Evolutionary conservation across 495 filamentous ascomycete genomes (phyloP).

Genomic region (Hypoxylon intermedium): DNA sequence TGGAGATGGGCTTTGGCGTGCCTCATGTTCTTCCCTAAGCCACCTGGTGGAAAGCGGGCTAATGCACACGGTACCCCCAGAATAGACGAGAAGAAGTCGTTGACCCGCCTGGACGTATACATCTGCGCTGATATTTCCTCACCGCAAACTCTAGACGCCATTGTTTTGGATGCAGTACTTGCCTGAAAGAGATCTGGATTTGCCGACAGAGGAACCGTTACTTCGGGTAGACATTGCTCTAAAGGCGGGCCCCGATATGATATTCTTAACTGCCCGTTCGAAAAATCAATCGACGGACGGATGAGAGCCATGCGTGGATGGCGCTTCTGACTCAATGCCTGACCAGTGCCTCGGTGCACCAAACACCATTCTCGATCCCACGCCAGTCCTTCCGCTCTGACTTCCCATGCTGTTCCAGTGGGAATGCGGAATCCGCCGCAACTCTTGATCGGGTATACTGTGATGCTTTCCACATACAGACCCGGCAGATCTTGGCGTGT

Average conservation of each 20-base stretch:
- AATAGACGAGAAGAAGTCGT: conserved; percentile 74
- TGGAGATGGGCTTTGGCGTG: conserved; percentile 71
- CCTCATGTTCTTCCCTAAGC: conserved; percentile 61
- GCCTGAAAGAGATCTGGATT: conserved; percentile 60
- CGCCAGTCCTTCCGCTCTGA: conserved; percentile 76
- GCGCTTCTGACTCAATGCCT: conserved; percentile 80
- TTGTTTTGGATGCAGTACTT: conserved; percentile 37
- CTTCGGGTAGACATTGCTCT: conserved; percentile 47
- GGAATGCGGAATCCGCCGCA: conserved; percentile 82
- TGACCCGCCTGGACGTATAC: conserved; percentile 69
- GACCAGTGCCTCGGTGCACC: conserved; percentile 79
- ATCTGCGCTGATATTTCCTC: conserved; percentile 72
- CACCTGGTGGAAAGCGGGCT: conserved; percentile 76
- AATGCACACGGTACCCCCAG: conserved; percentile 80
- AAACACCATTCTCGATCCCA: conserved; percentile 97
- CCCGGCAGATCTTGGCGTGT: conserved; percentile 16
- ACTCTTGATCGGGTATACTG: conserved; percentile 86
- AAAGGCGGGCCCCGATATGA: conserved; percentile 57
- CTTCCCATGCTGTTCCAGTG: conserved; percentile 69
- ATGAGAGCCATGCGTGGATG: conserved; percentile 86
- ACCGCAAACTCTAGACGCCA: conserved; percentile 75
- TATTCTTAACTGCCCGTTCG: conserved; percentile 53
- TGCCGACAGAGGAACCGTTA: conserved; percentile 69
- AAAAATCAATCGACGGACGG: conserved; percentile 71
- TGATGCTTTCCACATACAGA: conserved; percentile 65